A percentile compares a stretch with the other conserved stretches of the same genome.
These are phyloP conservation scores for Diutina rugosa DNA, from an alignment of 1,139 yeast species.

Conservation along the genomic window DNA sequence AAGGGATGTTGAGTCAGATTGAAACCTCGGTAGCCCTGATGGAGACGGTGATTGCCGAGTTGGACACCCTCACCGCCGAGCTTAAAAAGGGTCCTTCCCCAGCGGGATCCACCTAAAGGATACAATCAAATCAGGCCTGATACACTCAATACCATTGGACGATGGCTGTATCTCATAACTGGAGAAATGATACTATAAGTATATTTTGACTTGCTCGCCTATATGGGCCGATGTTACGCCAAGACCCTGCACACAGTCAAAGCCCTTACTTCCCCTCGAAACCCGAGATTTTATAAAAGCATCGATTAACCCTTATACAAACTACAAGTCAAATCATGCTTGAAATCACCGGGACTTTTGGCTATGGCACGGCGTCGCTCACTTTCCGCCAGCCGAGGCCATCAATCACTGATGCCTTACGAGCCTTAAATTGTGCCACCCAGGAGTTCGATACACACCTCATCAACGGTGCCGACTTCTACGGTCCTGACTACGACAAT, in stretches of 20 bases:
- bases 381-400: conserved; percentile 38
- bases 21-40: background rate
- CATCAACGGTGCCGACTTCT: conserved; percentile 70
- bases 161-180: too few relatives aligned
- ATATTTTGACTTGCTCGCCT: too few relatives aligned
- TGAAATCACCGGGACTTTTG: conserved; percentile 19
- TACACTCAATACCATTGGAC: too few relatives aligned
- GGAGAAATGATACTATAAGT: too few relatives aligned
- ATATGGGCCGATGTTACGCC: too few relatives aligned
- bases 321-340: background rate
- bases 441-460: conserved; percentile 33
- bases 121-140: too few relatives aligned
- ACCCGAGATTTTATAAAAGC: too few relatives aligned
- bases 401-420: conserved; percentile 33
- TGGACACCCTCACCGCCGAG: background rate
- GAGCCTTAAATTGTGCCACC: conserved; percentile 19
- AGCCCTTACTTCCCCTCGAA: too few relatives aligned
- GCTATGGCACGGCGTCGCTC: conserved; percentile 55
- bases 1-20: background rate
- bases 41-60: background rate
- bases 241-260: too few relatives aligned
- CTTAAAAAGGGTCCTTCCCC: background rate
- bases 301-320: too few relatives aligned
- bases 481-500: conserved; percentile 39
- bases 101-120: background rate